Percentiles rank a stretch among this genome's conserved stretches.
These are phyloP conservation scores for Prunus fruticosa DNA, from an alignment of 306 rosid species.

Conservation along the genomic window DNA sequence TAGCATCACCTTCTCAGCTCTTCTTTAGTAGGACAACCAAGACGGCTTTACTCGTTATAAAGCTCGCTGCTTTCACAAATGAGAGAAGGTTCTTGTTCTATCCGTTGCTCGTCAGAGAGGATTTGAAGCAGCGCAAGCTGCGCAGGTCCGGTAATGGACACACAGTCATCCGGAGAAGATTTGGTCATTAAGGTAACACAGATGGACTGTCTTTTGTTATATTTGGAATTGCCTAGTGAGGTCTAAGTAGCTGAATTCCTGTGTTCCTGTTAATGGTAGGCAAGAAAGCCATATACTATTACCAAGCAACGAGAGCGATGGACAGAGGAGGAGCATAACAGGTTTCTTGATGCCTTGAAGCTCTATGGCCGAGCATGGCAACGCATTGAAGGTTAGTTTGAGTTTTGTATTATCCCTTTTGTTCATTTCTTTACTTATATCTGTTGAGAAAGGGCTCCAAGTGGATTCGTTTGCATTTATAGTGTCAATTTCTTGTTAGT, in stretches of 20 bases:
- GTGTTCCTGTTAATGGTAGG: slow-evolving; percentile 42
- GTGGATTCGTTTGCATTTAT: background rate
- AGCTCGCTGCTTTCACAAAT: slow-evolving; percentile 38
- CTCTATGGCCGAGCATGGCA: slow-evolving; percentile 99
- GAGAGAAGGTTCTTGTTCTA: slow-evolving; percentile 48
- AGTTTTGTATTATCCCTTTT: background rate
- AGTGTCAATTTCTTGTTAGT: background rate
- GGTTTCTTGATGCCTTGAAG: slow-evolving; percentile 91
- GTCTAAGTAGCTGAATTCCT: slow-evolving; percentile 19
- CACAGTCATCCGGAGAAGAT: slow-evolving; percentile 78
- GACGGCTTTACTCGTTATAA: slow-evolving; percentile 45
- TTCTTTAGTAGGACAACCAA: slow-evolving; percentile 37
- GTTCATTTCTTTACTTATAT: slow-evolving; percentile 19
- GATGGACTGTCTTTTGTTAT: slow-evolving; percentile 11
- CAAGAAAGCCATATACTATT: slow-evolving; percentile 91
- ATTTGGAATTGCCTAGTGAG: background rate
- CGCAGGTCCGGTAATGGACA: slow-evolving; percentile 60
- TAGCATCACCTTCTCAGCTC: slow-evolving; percentile 43
- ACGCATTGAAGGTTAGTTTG: slow-evolving; percentile 79
- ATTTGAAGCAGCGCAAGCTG: slow-evolving; percentile 81
- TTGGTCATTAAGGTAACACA: slow-evolving; percentile 61
- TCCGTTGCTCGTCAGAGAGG: slow-evolving; percentile 64
- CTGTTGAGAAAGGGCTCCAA: slow-evolving; percentile 2
- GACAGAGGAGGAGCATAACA: slow-evolving; percentile 95
- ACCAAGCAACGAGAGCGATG: slow-evolving; percentile 99